phyloP scores from a whole-genome alignment of 441 rosid genomes.

The Bocquillonia castaneifolia region DNA sequence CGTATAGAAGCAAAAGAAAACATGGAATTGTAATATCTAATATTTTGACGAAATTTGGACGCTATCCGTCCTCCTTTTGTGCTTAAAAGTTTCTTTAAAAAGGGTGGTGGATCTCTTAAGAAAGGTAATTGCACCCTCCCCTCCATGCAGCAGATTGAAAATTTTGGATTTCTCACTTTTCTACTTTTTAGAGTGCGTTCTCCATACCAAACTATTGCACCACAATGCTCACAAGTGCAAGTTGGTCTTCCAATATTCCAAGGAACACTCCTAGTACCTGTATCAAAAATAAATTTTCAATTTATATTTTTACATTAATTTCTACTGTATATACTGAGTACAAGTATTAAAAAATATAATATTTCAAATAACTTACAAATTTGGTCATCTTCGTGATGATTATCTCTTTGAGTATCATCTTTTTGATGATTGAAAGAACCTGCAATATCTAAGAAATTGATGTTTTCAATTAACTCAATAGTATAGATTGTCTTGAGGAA shows the following conservation, averaged over 20 bases:
- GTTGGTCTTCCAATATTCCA: background rate
- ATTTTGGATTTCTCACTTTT: background rate
- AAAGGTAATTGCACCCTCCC: background rate
- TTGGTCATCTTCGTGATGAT: too few species aligned
- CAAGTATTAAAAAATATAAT: too few species aligned
- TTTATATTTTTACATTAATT: too few species aligned
- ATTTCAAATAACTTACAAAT: too few species aligned
- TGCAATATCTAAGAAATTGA: too few species aligned
- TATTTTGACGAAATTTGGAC: background rate
- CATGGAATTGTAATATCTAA: background rate
- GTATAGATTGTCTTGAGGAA: too few species aligned
- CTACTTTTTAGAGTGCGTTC: background rate
- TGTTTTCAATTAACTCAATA: too few species aligned
- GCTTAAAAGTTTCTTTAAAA: background rate
- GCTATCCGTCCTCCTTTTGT: background rate
- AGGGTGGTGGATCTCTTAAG: background rate
- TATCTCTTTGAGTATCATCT: too few species aligned
- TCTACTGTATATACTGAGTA: too few species aligned
- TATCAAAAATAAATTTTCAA: too few species aligned
- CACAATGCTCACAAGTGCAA: background rate
- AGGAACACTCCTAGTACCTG: background rate
- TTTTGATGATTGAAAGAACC: too few species aligned
- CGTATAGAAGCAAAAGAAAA: conserved; percentile 8
- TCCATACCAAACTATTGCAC: background rate
- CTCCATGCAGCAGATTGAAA: background rate